A percentile compares a stretch with the other conserved stretches of the same genome.
Conservation (phyloP, 2,329 filamentous ascomycete species). For the Neopestalotiopsis sp. region DNA sequence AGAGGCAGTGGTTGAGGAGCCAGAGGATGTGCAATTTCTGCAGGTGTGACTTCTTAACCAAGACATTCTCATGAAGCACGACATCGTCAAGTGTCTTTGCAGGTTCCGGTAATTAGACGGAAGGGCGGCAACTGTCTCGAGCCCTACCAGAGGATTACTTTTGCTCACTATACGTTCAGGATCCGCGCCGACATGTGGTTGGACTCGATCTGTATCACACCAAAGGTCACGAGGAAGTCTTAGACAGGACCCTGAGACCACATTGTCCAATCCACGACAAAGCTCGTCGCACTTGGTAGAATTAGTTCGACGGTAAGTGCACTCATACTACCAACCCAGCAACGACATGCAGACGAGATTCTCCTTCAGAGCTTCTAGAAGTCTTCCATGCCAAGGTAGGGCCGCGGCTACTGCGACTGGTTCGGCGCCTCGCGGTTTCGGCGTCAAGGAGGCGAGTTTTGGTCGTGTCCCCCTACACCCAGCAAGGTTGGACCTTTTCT, state of each 20-base stretch:
- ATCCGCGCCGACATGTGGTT: neutral
- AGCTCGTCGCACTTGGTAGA: neutral
- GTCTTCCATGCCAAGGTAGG: neutral
- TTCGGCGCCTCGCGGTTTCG: neutral
- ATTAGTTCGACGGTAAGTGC: too few relatives aligned
- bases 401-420: neutral
- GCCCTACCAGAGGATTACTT: neutral
- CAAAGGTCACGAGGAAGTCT: neutral
- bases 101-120: neutral
- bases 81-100: neutral
- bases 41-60: neutral
- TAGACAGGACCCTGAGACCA: neutral
- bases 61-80: neutral
- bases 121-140: neutral
- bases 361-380: constrained; percentile 6
- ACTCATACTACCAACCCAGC: too few relatives aligned
- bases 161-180: neutral
- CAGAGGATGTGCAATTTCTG: too few relatives aligned
- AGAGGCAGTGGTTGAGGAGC: neutral
- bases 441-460: neutral
- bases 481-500: neutral
- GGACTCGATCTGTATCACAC: neutral
- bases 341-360: neutral
- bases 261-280: neutral
- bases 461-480: neutral